A percentile compares a stretch with the other conserved stretches of the same genome.
phyloP scores from a whole-genome alignment of 2,329 filamentous ascomycete species.

The Aspergillus fischeri region DNA sequence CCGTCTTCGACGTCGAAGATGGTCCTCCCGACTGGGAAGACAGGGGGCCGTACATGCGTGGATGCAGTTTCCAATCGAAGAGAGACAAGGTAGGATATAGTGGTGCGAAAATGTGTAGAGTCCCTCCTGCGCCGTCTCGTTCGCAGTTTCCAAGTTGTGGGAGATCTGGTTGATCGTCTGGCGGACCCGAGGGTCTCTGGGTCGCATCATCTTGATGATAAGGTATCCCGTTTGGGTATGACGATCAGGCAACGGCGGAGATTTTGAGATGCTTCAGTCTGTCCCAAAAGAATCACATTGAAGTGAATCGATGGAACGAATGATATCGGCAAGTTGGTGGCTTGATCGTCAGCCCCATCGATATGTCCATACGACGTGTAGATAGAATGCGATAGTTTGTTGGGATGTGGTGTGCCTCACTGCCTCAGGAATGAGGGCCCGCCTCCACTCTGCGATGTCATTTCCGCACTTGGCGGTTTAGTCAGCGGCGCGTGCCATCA shows the following conservation, averaged over 20 bases:
- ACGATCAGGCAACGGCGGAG: constrained; percentile 32
- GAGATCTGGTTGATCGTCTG: constrained; percentile 92
- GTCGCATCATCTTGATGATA: constrained; percentile 51
- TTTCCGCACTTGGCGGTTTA: constrained; percentile 14
- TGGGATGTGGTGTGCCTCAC: neutral
- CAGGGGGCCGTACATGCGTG: constrained; percentile 67
- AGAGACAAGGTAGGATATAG: constrained; percentile 79
- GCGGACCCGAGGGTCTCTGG: constrained; percentile 77
- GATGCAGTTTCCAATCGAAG: constrained; percentile 61
- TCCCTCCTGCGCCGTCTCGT: constrained; percentile 84
- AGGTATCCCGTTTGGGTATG: neutral
- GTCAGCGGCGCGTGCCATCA: constrained; percentile 23
- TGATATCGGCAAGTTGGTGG: neutral
- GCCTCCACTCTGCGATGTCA: constrained; percentile 21
- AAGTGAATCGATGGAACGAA: neutral
- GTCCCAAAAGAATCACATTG: constrained; percentile 12
- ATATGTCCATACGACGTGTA: neutral
- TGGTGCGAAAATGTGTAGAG: constrained; percentile 85
- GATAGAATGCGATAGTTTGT: neutral
- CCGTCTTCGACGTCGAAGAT: constrained; percentile 66
- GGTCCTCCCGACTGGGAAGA: constrained; percentile 67
- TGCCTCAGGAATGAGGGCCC: constrained; percentile 13
- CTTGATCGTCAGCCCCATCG: neutral
- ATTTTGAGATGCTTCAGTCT: constrained; percentile 12
- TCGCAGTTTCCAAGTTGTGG: constrained; percentile 83